Conservation (phyloP, 1,139 yeast species). For the Kluyveromyces sp. region DNA sequence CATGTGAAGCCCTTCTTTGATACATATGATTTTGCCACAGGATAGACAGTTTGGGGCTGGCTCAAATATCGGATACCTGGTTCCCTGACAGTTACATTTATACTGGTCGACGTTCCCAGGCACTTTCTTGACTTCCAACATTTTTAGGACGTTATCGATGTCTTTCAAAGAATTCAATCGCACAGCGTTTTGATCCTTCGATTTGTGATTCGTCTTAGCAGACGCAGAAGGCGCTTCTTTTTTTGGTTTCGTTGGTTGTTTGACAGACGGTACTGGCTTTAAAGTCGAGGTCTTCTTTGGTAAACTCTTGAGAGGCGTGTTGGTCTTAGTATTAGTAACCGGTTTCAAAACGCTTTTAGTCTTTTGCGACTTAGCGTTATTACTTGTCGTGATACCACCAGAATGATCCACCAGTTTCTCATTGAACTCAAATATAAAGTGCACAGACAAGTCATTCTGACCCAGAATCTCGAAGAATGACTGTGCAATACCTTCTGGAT, state of each 20-base stretch:
- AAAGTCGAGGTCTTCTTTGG: neutral
- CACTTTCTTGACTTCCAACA: slow-evolving; percentile 34
- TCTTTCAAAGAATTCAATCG: slow-evolving; percentile 51
- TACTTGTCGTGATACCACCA: neutral
- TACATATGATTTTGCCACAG: slow-evolving; percentile 92
- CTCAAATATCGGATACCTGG: slow-evolving; percentile 80
- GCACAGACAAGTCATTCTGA: slow-evolving; percentile 27
- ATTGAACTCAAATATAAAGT: slow-evolving; percentile 27
- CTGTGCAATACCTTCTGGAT: slow-evolving; percentile 26
- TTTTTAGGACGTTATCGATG: slow-evolving; percentile 39
- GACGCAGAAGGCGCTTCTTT: neutral
- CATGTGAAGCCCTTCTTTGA: slow-evolving; percentile 66
- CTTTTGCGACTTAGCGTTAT: neutral
- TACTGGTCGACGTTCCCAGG: slow-evolving; percentile 23
- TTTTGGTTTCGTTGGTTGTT: neutral
- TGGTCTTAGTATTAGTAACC: neutral
- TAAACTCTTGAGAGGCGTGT: neutral
- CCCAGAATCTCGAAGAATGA: slow-evolving; percentile 30
- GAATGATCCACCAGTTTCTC: slow-evolving; percentile 15
- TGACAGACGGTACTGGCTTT: neutral
- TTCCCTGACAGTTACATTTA: slow-evolving; percentile 74
- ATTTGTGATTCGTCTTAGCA: neutral
- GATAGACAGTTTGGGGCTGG: slow-evolving; percentile 88
- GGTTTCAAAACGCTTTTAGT: neutral
- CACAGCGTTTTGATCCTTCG: neutral